Percentiles rank a stretch among this genome's conserved stretches.
phyloP scores from a whole-genome alignment of 371 early-diverging fungal species.

The Coemansia sp. region DNA sequence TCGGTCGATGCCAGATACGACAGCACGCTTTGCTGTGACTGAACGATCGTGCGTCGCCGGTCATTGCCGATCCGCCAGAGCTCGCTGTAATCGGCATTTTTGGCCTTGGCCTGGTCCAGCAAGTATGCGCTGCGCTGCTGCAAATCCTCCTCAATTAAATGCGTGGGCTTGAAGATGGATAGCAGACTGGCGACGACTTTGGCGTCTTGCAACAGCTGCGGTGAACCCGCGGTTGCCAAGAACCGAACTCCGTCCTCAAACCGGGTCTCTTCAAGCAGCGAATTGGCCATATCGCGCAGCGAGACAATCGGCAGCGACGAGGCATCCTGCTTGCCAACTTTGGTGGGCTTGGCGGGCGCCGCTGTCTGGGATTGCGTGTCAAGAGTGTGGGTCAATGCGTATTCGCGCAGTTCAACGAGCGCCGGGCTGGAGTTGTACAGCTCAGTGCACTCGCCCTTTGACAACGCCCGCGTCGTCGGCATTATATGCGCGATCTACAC shows the following conservation, averaged over 20 bases:
- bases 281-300: slow-evolving; percentile 22
- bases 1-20: slow-evolving; percentile 15
- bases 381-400: slow-evolving; percentile 9
- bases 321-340: not conserved
- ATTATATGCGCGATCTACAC: slow-evolving; percentile 9
- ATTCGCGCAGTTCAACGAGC: slow-evolving; percentile 37
- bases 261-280: slow-evolving; percentile 39
- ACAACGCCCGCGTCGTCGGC: slow-evolving; percentile 3
- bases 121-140: slow-evolving; percentile 32
- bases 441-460: slow-evolving; percentile 20
- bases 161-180: slow-evolving; percentile 28
- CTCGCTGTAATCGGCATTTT: slow-evolving; percentile 18
- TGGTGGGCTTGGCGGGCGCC: not conserved
- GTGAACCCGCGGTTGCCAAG: slow-evolving; percentile 8
- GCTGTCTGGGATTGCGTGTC: not conserved
- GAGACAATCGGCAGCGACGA: slow-evolving; percentile 19
- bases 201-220: slow-evolving; percentile 16
- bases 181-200: slow-evolving; percentile 19
- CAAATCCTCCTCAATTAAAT: slow-evolving; percentile 31
- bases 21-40: slow-evolving; percentile 31
- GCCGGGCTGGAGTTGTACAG: slow-evolving; percentile 19
- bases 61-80: slow-evolving; percentile 32
- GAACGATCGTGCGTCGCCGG: slow-evolving; percentile 22
- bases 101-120: slow-evolving; percentile 7
- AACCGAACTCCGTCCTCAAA: slow-evolving; percentile 41